Conservation (phyloP, 495 filamentous ascomycete genomes). For the Penicillium lagena region DNA sequence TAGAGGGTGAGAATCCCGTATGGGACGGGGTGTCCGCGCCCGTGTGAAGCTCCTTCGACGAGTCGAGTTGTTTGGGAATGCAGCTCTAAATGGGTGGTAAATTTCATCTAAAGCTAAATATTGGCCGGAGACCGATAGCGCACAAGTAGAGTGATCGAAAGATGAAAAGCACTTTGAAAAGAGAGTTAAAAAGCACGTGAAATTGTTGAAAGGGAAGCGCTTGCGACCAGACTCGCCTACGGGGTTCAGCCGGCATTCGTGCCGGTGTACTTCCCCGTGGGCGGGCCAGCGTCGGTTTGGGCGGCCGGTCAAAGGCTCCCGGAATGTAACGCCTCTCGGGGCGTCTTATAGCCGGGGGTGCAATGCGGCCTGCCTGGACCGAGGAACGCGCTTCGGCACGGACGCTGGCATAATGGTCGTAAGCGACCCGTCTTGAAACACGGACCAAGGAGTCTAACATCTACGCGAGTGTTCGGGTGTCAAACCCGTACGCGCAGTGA, state of each 20-base stretch:
- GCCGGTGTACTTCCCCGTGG: conserved; percentile 46
- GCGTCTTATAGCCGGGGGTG: conserved; percentile 55
- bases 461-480: conserved; percentile 63
- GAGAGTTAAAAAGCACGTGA: conserved; percentile 57
- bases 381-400: conserved; percentile 52
- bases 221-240: conserved; percentile 54
- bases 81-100: conserved; percentile 59
- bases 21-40: no score
- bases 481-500: conserved; percentile 63
- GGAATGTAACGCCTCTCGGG: conserved; percentile 53
- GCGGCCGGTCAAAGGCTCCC: conserved; percentile 48
- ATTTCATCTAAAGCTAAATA: conserved; percentile 71
- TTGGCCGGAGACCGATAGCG: conserved; percentile 62
- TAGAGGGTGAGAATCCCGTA: no score
- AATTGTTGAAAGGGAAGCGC: conserved; percentile 73
- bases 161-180: no score
- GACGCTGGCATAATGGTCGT: conserved; percentile 31
- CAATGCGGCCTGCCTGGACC: conserved; percentile 44
- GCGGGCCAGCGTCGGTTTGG: conserved; percentile 59
- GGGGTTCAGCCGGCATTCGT: conserved; percentile 50
- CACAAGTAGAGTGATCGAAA: conserved; percentile 59
- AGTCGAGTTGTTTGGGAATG: background rate
- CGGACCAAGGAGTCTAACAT: conserved; percentile 70
- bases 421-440: conserved; percentile 38
- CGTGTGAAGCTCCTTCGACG: no score